Evolutionary conservation across 306 rosid species (phyloP), one percentile per base, ranked within the genome.

Genomic region (Fagus crenata): DNA sequence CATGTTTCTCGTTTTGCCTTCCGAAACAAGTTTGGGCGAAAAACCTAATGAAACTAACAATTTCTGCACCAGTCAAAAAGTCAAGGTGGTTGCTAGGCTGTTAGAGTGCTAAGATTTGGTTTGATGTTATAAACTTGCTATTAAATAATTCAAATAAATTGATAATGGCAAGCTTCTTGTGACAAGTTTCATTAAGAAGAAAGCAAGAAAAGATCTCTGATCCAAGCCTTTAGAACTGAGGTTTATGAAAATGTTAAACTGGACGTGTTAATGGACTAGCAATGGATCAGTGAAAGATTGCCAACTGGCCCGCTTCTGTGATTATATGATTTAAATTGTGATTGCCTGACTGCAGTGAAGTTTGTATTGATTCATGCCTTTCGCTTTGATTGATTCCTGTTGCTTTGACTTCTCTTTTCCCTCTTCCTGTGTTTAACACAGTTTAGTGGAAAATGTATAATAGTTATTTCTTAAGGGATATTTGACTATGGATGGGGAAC

Each of bases 1-100:
- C 49, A 70, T 67, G 70, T 63, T 33, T 63, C 43, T 63, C 43
- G 1, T 63, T 35, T 73, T 58, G 31, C 37, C 64, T 55, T 61
- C 37, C 61, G 36, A 40, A 49, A 32, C 5, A 28, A 9, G 11
- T 32, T 40, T 15, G 68, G 18, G 46, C 28, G 59, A 41, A 58
- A 22, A 41, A 75, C 61, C 61, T 17, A 49, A 75, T 75, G 13
- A 75, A 49, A 36, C 46, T 72, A 17, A 35, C 49, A 4, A 17
- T 72, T 35, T 15, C 8, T 65, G 31, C 4, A 35, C n/a, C 12
- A 32, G 18, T 40, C 9, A 7, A 54, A 7, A 35, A 72, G 39
- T 1, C 13, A 49, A 49, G 72, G 18, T 41, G 49, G 13, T 32
- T 42, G 22, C 69, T 5, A 40, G 49, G 11, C n/a, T 31, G 22